These are phyloP conservation scores for Panaeolus papilionaceus DNA, from an alignment of 768 basidiomycete species.

Conservation along the genomic window DNA sequence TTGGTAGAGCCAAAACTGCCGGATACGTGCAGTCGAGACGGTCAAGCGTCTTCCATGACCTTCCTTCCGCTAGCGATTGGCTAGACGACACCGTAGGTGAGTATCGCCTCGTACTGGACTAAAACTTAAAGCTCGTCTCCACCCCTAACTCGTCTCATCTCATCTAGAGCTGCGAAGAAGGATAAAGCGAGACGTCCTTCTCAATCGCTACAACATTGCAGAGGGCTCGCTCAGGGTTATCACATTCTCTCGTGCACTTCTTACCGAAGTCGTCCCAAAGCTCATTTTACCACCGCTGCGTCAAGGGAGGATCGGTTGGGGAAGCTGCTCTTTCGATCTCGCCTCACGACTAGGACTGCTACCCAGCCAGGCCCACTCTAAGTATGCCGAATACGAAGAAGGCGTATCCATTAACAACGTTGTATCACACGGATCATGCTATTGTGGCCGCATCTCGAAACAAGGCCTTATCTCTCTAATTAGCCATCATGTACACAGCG, in stretches of 20 bases:
- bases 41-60: background rate
- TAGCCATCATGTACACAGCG: slow-evolving; percentile 20
- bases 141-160: background rate
- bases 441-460: slow-evolving; percentile 24
- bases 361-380: slow-evolving; percentile 18
- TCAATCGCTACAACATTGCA: slow-evolving; percentile 18
- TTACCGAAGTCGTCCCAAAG: slow-evolving; percentile 12
- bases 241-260: slow-evolving; percentile 17
- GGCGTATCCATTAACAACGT: slow-evolving; percentile 16
- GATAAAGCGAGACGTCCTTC: slow-evolving; percentile 17
- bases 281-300: slow-evolving; percentile 1
- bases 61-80: background rate
- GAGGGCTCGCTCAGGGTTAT: slow-evolving; percentile 16
- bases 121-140: background rate
- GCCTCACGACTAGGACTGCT: slow-evolving; percentile 19
- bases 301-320: slow-evolving; percentile 15
- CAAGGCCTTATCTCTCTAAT: slow-evolving; percentile 22
- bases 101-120: background rate
- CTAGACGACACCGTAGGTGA: background rate
- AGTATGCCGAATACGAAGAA: slow-evolving; percentile 20
- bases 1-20: background rate
- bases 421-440: slow-evolving; percentile 18
- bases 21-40: background rate
- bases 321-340: slow-evolving; percentile 21
- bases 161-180: slow-evolving; percentile 14